These are phyloP conservation scores for Aspergillus ochraceoroseus DNA, from an alignment of 2,329 filamentous ascomycete species.

Conservation along the genomic window DNA sequence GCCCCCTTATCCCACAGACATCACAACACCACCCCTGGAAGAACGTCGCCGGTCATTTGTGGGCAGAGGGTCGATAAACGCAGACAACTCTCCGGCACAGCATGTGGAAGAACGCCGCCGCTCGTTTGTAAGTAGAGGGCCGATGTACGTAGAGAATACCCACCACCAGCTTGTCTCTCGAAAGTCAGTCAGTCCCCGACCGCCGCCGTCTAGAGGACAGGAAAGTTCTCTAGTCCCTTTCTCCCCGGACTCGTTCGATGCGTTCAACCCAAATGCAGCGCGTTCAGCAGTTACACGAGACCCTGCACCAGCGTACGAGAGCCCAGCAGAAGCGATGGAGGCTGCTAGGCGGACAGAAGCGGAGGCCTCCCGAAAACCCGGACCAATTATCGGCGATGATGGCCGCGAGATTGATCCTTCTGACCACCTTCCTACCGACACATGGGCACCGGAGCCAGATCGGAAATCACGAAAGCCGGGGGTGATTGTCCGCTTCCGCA, in stretches of 20 bases:
- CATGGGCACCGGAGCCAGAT: slow-evolving; percentile 63
- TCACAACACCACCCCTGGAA: slow-evolving; percentile 27
- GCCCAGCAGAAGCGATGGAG: slow-evolving; percentile 38
- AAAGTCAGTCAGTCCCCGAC: slow-evolving; percentile 58
- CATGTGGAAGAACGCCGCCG: slow-evolving; percentile 25
- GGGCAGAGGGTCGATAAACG: slow-evolving; percentile 25
- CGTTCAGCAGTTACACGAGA: slow-evolving; percentile 32
- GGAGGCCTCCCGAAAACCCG: slow-evolving; percentile 43
- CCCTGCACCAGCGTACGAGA: slow-evolving; percentile 35
- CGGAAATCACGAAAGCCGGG: slow-evolving; percentile 51
- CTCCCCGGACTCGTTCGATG: slow-evolving; percentile 58
- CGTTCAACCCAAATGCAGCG: slow-evolving; percentile 50
- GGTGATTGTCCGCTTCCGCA: slow-evolving; percentile 46
- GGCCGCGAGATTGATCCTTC: slow-evolving; percentile 62
- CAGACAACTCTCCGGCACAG: slow-evolving; percentile 21
- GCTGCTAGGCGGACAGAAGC: slow-evolving; percentile 37
- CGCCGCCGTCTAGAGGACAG: slow-evolving; percentile 41
- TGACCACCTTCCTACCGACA: slow-evolving; percentile 60
- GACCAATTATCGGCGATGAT: slow-evolving; percentile 59
- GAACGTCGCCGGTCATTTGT: slow-evolving; percentile 24
- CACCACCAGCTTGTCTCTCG: slow-evolving; percentile 42
- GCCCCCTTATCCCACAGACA: slow-evolving; percentile 28
- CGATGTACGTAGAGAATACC: slow-evolving; percentile 25
- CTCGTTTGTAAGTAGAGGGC: slow-evolving; percentile 22
- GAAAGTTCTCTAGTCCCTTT: slow-evolving; percentile 50